Evolutionary conservation across 2,329 filamentous ascomycete species (phyloP), one percentile per base, ranked within the genome.

Genomic region (Xylaria arbuscula): DNA sequence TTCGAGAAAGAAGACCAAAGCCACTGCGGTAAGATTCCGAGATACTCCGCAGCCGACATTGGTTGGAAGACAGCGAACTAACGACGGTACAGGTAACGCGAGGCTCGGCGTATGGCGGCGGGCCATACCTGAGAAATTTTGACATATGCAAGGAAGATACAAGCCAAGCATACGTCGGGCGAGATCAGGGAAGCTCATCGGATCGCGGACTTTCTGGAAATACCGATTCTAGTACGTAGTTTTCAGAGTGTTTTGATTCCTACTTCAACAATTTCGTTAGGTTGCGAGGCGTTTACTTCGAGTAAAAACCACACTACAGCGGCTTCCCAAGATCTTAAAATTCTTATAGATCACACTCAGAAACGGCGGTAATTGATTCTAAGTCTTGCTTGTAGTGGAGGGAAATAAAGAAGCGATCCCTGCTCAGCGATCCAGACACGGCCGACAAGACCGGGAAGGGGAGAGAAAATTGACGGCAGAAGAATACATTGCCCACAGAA

Each of bases 401-500:
- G 71, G 62, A 61, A 70, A 72, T 38, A 75, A 70, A 70, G 73
- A 62, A 56, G 63, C 69, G 67, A 67, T 71, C 68, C 73, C 71
- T 73, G 65, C 70, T 69, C 67, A 69, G 72, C 67, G 65, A 72
- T 69, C 69, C 71, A 72, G 70, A 72, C 71, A 72, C 66, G 66
- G 68, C 71, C 75, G 72, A 62, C 67, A 62, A 66, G 61, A 72
- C 54, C 62, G 71, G 50, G 64, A 65, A 64, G 70, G 68, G 60
- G 67, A 73, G 61, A 72, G 69, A 54, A 72, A 56, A 62, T 66
- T 73, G 57, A 71, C 73, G 17, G 74, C 75, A 28, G 76, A 78
- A 62, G 74, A 77, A 61, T 78, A 73, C 70, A 70, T 77, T 60
- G 71, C 74, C 51, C 69, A 69, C 56, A 78, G 73, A 67, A 77